phyloP scores from a whole-genome alignment of 139 green algal genomes.

The Chlamydomonas applanata region DNA sequence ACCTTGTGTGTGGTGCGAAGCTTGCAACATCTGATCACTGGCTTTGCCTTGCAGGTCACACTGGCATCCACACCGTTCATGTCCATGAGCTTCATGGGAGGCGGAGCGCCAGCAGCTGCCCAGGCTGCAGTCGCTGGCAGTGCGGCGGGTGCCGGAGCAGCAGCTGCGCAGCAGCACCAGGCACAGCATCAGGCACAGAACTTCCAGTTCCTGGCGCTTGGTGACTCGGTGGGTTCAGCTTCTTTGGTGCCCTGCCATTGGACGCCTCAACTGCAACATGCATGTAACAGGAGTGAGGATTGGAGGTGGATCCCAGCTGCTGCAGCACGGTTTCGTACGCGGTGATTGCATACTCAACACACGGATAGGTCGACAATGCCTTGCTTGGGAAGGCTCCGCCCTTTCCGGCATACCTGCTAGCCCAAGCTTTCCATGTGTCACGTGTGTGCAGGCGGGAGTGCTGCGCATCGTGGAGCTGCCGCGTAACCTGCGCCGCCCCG shows the following conservation, averaged over 20 bases:
- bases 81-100: conserved; percentile 55
- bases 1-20: too few relatives aligned
- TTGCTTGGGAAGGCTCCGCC: too few relatives aligned
- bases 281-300: background rate
- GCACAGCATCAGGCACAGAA: background rate
- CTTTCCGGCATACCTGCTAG: too few relatives aligned
- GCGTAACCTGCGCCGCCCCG: conserved; percentile 67
- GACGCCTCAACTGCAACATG: background rate
- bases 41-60: conserved; percentile 18
- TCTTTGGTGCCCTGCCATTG: too few relatives aligned
- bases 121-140: conserved; percentile 60
- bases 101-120: conserved; percentile 8
- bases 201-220: conserved; percentile 39
- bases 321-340: background rate
- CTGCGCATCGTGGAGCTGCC: conserved; percentile 84
- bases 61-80: conserved; percentile 55
- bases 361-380: too few relatives aligned
- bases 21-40: too few relatives aligned
- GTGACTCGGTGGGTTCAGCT: conserved; percentile 23
- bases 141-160: background rate
- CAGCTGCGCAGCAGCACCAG: conserved; percentile 1
- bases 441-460: conserved; percentile 51
- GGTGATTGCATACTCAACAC: too few relatives aligned
- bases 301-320: background rate
- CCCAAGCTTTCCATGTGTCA: too few relatives aligned